phyloP scores from a whole-genome alignment of 2,329 filamentous ascomycete genomes.

The Sclerotiophoma versabilis region DNA sequence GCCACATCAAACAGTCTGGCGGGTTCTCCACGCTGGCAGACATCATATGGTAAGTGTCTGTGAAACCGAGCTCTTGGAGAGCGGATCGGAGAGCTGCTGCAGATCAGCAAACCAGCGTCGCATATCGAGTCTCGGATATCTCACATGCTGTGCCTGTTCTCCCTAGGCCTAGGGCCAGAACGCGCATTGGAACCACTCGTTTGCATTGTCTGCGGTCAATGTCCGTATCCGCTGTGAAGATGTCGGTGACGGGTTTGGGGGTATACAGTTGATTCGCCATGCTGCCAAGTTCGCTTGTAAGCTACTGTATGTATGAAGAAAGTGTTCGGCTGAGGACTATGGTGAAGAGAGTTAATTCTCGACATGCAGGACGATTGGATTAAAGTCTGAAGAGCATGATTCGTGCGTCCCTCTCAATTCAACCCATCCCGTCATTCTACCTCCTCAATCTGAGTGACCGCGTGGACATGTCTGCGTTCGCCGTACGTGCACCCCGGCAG shows the following conservation, averaged over 20 bases:
- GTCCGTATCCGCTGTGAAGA: slow-evolving; percentile 19
- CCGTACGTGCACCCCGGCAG: slow-evolving; percentile 1
- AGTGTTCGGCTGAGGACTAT: not conserved
- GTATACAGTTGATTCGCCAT: slow-evolving; percentile 14
- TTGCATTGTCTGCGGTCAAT: slow-evolving; percentile 67
- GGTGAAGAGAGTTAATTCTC: not conserved
- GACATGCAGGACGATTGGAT: not conserved
- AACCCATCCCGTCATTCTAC: not conserved
- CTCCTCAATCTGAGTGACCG: slow-evolving; percentile 3
- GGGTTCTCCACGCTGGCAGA: slow-evolving; percentile 72
- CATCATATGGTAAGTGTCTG: slow-evolving; percentile 55
- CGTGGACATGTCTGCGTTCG: not conserved
- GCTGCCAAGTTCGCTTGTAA: not conserved
- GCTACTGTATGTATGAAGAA: not conserved
- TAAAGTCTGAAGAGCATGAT: not conserved
- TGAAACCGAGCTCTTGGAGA: slow-evolving; percentile 70
- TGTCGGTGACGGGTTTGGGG: slow-evolving; percentile 22
- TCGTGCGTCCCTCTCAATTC: not conserved
- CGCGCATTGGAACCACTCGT: slow-evolving; percentile 74
- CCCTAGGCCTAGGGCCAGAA: slow-evolving; percentile 72
- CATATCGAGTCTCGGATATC: not conserved
- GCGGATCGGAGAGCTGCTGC: slow-evolving; percentile 63
- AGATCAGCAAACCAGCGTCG: not conserved
- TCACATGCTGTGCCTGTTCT: slow-evolving; percentile 68
- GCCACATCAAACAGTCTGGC: slow-evolving; percentile 72